Evolutionary conservation across 495 filamentous ascomycete genomes (phyloP).

Genomic region (Acidiella bohemica): DNA sequence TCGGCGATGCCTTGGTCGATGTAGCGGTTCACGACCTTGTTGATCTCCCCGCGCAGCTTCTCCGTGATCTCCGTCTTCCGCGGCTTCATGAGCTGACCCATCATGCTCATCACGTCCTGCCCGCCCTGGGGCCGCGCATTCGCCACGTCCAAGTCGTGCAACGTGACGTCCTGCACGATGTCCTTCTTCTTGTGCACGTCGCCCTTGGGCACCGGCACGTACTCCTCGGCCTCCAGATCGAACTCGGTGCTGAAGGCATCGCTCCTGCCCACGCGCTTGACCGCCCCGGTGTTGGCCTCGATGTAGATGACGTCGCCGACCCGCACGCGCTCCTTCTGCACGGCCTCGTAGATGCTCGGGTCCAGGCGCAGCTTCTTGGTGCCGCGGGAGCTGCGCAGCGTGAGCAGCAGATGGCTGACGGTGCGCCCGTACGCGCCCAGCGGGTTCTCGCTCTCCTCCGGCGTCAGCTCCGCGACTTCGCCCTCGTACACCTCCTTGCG

Average conservation of each 20-base stretch:
- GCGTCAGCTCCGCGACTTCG: constrained; percentile 89
- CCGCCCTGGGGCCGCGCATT: constrained; percentile 90
- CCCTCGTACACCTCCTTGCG: constrained; percentile 97
- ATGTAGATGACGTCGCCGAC: constrained; percentile 98
- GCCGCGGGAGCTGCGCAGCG: constrained; percentile 77
- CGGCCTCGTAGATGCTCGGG: constrained; percentile 95
- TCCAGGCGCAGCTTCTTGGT: constrained; percentile 95
- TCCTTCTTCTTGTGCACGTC: constrained; percentile 99
- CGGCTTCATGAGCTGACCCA: constrained; percentile 97
- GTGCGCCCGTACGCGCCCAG: constrained; percentile 89
- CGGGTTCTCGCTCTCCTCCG: constrained; percentile 97
- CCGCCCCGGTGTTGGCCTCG: constrained; percentile 93
- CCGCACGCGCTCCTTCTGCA: constrained; percentile 92
- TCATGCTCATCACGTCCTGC: constrained; percentile 99
- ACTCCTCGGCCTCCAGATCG: constrained; percentile 95
- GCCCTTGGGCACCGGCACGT: constrained; percentile 94
- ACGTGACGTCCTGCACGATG: constrained; percentile 95
- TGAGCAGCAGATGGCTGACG: constrained; percentile 79
- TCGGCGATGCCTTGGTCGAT: constrained; percentile 98
- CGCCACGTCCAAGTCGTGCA: constrained; percentile 92
- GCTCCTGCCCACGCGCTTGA: constrained; percentile 86
- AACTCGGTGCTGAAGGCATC: constrained; percentile 97
- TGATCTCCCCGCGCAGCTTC: constrained; percentile 87
- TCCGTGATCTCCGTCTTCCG: constrained; percentile 98
- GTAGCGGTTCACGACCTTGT: constrained; percentile 96